These are phyloP conservation scores for Psilocybe tampanensis DNA, from an alignment of 768 basidiomycete species.

Conservation along the genomic window DNA sequence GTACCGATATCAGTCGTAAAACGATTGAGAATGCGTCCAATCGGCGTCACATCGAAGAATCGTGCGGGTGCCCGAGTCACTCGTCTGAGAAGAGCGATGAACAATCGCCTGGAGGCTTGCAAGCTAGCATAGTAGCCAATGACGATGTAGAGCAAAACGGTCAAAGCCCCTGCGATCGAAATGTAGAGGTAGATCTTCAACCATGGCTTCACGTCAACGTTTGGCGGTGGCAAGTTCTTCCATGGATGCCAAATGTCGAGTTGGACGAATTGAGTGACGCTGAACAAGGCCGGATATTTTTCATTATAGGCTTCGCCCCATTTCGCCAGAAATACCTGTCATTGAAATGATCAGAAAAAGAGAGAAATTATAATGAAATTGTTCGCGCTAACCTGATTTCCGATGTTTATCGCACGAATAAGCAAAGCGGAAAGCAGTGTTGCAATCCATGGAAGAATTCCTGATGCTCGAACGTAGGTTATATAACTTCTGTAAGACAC, in stretches of 20 bases:
- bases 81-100: conserved; percentile 52
- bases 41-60: conserved; percentile 75
- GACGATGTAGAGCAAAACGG: conserved; percentile 55
- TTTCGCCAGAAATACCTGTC: conserved; percentile 62
- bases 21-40: conserved; percentile 78
- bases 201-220: conserved; percentile 65
- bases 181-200: conserved; percentile 64
- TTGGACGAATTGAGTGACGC: conserved; percentile 11
- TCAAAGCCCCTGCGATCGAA: conserved; percentile 57
- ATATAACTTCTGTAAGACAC: conserved; percentile 61
- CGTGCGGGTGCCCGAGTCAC: conserved; percentile 65
- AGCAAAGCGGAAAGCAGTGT: conserved; percentile 54
- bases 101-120: conserved; percentile 65
- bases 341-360: neutral
- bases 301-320: conserved; percentile 71
- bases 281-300: conserved; percentile 20
- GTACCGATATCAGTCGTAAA: conserved; percentile 79
- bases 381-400: conserved; percentile 50
- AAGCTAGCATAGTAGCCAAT: conserved; percentile 72
- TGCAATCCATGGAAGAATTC: conserved; percentile 54
- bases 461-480: conserved; percentile 66
- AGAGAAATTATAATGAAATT: neutral
- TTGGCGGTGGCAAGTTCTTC: conserved; percentile 58
- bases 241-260: conserved; percentile 38
- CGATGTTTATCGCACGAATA: conserved; percentile 57